Evolutionary conservation across 192 early-diverging fungal species (phyloP), one percentile per base, ranked within the genome.

Genomic region (Coemansia sp.): DNA sequence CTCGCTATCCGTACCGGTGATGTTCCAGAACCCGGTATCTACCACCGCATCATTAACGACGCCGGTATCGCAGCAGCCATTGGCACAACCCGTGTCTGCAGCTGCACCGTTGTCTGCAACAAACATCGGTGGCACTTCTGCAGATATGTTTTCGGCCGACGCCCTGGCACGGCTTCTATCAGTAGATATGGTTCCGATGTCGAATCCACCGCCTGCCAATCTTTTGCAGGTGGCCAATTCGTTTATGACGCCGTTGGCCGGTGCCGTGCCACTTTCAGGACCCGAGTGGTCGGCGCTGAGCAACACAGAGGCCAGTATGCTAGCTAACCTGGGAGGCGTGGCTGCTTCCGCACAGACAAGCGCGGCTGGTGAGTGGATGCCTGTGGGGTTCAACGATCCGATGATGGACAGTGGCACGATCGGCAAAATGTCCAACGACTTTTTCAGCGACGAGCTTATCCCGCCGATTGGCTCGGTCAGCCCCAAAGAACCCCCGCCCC

Each of bases 121-220:
- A 36, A 25, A 34, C 36, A 5, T 52, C 50, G 25, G 22, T 0
- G 22, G 22, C 7, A 7, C 50, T 4, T 52, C 50, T 20, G 4
- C 50, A 0, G 42, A 16, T 12, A 52, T 59, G 32, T 67, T 75
- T 38, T 80, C 78, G 7, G 73, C 69, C 1, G 73, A 71, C 45
- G 69, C 66, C 10, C 66, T 80, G 48, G 61, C 72, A 11, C 68
- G 62, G 2, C 66, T 80, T 52, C 67, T 80, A 14, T 75, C 78
- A 20, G 78, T 80, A 2, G 78, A 80, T 45, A 80, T 80, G 78
- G 32, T 75, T 8, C 72, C 78, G n/a, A 54, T 62, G 45, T 45
- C 69, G 7, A 68, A 68, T 52, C 49, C 65, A 20, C 73, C 69
- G 14, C 49, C 72, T 16, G 40, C 61, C 5, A 70, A 80, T 28